Evolutionary conservation across 495 filamentous ascomycete species (phyloP), one percentile per base, ranked within the genome.

Genomic region (Hypoxylon subgilvum): DNA sequence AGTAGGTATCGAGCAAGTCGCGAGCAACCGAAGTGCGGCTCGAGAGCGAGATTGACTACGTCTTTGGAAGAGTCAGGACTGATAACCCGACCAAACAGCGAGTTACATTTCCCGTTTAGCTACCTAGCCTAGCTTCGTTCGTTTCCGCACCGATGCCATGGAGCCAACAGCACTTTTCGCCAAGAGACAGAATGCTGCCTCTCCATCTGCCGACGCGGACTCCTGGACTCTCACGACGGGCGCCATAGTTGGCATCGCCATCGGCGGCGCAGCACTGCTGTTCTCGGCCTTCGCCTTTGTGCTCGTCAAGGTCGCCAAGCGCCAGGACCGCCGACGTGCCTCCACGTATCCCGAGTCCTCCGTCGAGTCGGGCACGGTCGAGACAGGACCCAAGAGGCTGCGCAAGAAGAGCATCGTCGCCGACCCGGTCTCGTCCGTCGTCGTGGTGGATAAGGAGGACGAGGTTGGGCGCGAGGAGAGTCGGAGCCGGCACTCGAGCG

Each of bases 191-290:
- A 39, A 52, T 47, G 34, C 14, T 36, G 21, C 31, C 13, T 13
- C 31, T 18, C 10, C 40, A 3, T 5, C n/a, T 14, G 21, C 9
- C 10, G 34, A 2, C 34, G 30, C 32, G 16, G 9, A 43, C 1
- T 28, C 45, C 23, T 36, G 25, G 19, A 13, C 27, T 0, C 64
- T 70, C 28, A 63, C 67, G 1, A 63, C 53, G 5, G 61, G 67
- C n/a, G 65, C 57, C 2, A 57, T 70, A 51, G 54, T 45, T 10
- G 65, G 61, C 6, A 65, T 70, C 22, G 57, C 61, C 1, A 22
- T 70, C n/a, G 67, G 40, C 8, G 65, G 67, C 12, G 66, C 67
- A 18, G 61, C 52, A 7, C 3, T 68, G 1, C 35, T 70, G 6
- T 68, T 68, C 61, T 50, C 60, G 6, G 49, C 51, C 4, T 25